phyloP scores from a whole-genome alignment of 345 rosid species.

The Microcos paniculata region DNA sequence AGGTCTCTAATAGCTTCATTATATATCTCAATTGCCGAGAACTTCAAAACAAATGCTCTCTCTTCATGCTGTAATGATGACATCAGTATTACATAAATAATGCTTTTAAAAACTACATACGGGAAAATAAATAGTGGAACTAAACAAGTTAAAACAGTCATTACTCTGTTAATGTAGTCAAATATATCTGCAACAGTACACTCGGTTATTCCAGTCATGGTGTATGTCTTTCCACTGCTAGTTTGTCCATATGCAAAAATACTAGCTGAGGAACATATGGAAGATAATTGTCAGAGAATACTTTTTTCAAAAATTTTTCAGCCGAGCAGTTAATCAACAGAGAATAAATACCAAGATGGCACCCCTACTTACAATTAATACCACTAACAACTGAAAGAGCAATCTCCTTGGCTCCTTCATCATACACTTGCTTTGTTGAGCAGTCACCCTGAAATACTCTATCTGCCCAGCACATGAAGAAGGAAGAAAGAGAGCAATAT shows the following conservation, averaged over 20 bases:
- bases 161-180: constrained; percentile 75
- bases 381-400: constrained; percentile 91
- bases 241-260: constrained; percentile 99
- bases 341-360: not conserved
- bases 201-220: constrained; percentile 95
- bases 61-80: constrained; percentile 71
- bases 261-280: constrained; percentile 56
- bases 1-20: constrained; percentile 94
- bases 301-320: constrained; percentile 7
- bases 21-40: constrained; percentile 97
- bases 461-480: constrained; percentile 46
- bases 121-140: constrained; percentile 14
- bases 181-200: constrained; percentile 82
- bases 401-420: constrained; percentile 78
- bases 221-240: constrained; percentile 98
- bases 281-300: constrained; percentile 1
- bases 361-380: constrained; percentile 68
- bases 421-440: constrained; percentile 76
- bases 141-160: constrained; percentile 20
- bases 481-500: constrained; percentile 3
- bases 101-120: not conserved
- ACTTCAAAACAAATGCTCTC: constrained; percentile 87
- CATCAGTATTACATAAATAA: not conserved
- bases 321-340: not conserved
- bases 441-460: constrained; percentile 90